Conservation (phyloP, 805 yeast genomes). For the Teunomyces aglyptinius region DNA sequence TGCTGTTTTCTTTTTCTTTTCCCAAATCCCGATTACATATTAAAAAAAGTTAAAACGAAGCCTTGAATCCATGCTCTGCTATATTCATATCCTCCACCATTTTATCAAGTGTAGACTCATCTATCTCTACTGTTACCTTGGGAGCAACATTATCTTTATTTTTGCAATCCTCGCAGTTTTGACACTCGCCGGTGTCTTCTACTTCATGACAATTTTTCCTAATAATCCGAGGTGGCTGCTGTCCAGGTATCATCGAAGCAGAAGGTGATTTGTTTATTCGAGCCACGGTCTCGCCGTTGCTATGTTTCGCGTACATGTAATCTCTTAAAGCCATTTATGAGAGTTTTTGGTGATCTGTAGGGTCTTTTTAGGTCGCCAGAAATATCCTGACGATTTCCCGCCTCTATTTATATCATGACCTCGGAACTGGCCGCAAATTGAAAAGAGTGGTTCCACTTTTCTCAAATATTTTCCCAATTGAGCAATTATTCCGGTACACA, state of each 20-base stretch:
- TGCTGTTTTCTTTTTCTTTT: background rate
- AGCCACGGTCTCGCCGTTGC: slow-evolving; percentile 15
- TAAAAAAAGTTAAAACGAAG: background rate
- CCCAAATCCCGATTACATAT: background rate
- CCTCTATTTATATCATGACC: slow-evolving; percentile 2
- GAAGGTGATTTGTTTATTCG: slow-evolving; percentile 10
- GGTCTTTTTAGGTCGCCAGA: background rate
- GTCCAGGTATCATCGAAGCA: background rate
- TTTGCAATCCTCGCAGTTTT: slow-evolving; percentile 31
- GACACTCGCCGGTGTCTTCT: slow-evolving; percentile 25
- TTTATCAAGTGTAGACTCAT: slow-evolving; percentile 2
- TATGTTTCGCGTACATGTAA: slow-evolving; percentile 41
- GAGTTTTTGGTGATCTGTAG: background rate
- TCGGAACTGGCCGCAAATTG: background rate
- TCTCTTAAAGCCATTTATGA: slow-evolving; percentile 39
- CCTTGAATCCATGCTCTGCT: background rate
- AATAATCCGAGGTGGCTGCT: background rate
- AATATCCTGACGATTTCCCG: background rate
- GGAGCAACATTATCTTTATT: slow-evolving; percentile 12
- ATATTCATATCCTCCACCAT: slow-evolving; percentile 5
- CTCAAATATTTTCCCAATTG: background rate
- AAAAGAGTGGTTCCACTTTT: slow-evolving; percentile 12
- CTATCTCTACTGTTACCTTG: slow-evolving; percentile 11
- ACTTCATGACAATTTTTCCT: slow-evolving; percentile 7
- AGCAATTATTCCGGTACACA: background rate